Percentiles rank a stretch among this genome's conserved stretches.
These are phyloP conservation scores for Penicillium steckii DNA, from an alignment of 495 filamentous ascomycete genomes.

Conservation along the genomic window DNA sequence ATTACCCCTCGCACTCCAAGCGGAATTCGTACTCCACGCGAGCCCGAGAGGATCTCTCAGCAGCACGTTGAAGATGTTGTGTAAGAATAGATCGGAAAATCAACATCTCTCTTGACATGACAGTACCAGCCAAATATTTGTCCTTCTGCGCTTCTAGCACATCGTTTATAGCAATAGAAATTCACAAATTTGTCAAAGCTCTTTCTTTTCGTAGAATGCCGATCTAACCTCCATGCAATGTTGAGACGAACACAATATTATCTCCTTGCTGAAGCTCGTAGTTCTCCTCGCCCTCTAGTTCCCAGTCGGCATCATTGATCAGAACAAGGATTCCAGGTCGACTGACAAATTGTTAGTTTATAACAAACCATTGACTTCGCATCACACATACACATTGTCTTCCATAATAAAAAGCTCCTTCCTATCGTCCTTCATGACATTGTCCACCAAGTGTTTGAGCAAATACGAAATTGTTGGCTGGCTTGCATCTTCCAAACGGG, in stretches of 20 bases:
- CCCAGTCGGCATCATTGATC: constrained; percentile 98
- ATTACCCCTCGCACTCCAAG: constrained; percentile 24
- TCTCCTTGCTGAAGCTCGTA: constrained; percentile 81
- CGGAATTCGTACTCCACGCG: constrained; percentile 42
- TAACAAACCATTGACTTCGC: not conserved
- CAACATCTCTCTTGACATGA: not conserved
- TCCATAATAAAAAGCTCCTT: constrained; percentile 89
- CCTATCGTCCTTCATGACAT: constrained; percentile 81
- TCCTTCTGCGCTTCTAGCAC: not conserved
- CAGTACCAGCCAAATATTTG: not conserved
- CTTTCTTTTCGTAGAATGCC: not conserved
- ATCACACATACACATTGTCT: constrained; percentile 72
- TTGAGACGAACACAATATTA: constrained; percentile 94
- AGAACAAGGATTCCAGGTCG: constrained; percentile 96
- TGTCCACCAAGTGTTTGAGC: constrained; percentile 74
- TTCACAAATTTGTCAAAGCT: not conserved
- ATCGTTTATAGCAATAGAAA: constrained; percentile 4
- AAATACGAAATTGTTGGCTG: constrained; percentile 73
- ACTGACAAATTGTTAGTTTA: constrained; percentile 39
- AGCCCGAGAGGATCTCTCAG: constrained; percentile 48
- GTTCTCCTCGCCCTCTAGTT: constrained; percentile 88
- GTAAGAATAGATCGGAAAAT: constrained; percentile 12
- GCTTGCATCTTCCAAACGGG: constrained; percentile 53
- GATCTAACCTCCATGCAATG: constrained; percentile 83
- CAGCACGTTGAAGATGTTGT: constrained; percentile 52